phyloP scores from a whole-genome alignment of 78 protist genomes.

The Capsaspora owczarzaki region DNA sequence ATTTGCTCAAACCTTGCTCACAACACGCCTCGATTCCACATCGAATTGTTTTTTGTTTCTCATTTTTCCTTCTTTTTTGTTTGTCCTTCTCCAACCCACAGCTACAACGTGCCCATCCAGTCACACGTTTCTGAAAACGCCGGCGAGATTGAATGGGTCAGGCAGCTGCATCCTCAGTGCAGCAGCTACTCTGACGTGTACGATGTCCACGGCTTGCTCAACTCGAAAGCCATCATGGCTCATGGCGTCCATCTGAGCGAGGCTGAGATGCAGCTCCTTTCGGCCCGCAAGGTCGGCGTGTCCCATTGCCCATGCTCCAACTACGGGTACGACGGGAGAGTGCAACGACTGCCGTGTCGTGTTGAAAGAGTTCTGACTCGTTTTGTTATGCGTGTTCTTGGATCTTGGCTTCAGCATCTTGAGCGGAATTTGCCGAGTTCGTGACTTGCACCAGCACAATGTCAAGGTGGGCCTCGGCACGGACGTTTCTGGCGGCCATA shows the following conservation, averaged over 20 bases:
- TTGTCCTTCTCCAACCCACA: conserved; percentile 12
- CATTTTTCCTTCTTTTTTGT: too few relatives aligned
- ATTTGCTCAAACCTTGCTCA: too few relatives aligned
- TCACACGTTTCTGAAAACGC: conserved; percentile 63
- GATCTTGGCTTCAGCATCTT: neutral
- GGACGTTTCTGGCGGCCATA: conserved; percentile 65
- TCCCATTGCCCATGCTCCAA: conserved; percentile 66
- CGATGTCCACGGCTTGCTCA: conserved; percentile 37
- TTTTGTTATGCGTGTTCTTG: neutral
- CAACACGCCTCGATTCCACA: too few relatives aligned
- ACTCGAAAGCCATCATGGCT: conserved; percentile 49
- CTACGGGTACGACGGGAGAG: conserved; percentile 25
- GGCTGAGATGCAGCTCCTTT: conserved; percentile 27
- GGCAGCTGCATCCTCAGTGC: conserved; percentile 28
- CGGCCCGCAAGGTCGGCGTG: conserved; percentile 16
- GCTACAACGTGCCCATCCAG: conserved; percentile 35
- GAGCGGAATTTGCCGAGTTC: conserved; percentile 1
- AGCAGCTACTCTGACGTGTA: conserved; percentile 56
- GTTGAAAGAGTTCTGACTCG: too few relatives aligned
- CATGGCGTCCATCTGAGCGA: conserved; percentile 53
- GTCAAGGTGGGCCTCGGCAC: conserved; percentile 64
- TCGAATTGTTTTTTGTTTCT: too few relatives aligned
- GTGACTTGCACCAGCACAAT: neutral
- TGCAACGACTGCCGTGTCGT: too few relatives aligned
- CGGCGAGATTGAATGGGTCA: conserved; percentile 48